Evolutionary conservation across 2,329 filamentous ascomycete species (phyloP), one percentile per base, ranked within the genome.

Genomic region (Botrytis paeoniae): DNA sequence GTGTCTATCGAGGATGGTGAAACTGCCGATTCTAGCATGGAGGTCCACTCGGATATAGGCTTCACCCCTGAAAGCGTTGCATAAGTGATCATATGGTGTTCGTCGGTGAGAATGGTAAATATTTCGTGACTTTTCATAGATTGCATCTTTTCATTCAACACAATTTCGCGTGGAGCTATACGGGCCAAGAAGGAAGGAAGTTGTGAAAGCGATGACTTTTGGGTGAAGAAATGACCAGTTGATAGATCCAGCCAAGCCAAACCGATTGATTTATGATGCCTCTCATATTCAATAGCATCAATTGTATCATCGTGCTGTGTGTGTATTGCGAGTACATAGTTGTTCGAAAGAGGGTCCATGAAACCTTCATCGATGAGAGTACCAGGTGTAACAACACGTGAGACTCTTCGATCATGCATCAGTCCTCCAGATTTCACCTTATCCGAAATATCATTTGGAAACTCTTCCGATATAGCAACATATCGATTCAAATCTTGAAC

Each of bases 311-410:
- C 64, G 8, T 78, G 73, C 73, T 86, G 82, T 41, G 92, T 81
- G 79, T 97, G 89, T 65, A 98, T 88, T 54, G 93, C 91, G 81
- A 98, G 88, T 48, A 98, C 86, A 81, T 95, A 99, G 81, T 98
- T 98, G 82, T 96, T 98, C 78, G 93, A 90, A 80, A 93, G 95
- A 1, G 94, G 93, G 80, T 98, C 93, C 86, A 99, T 94, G 82
- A 98, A 99, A 78, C 94, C 95, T 83, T 99, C 96, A 82, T 99
- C 96, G 77, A 99, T 97, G 71, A 99, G 85, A 1, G 96, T 99
- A 32, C 96, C 96, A 1, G 96, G 94, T 0, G 96, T 98, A 79
- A 99, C 90, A 77, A 99, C 91, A 73, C 96, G 91, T 29, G 93
- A 89, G 22, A 99, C 94, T 77, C 86, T 90, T 39, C 96, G 91